Conservation (phyloP, 192 early-diverging fungal genomes). For the Podochytrium sp. region DNA sequence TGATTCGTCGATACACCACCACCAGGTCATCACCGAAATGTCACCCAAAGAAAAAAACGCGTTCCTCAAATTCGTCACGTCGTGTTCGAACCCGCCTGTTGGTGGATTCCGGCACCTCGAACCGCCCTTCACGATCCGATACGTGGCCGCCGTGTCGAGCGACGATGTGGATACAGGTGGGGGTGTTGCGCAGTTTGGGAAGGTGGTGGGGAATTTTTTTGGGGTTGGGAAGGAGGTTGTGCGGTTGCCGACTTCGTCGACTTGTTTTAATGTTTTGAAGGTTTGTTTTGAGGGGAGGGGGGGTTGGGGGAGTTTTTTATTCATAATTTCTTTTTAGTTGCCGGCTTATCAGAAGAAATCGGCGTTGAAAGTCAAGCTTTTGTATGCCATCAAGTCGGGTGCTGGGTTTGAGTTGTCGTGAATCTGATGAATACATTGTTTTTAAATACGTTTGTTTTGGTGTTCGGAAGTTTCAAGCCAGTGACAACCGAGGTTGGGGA, state of each 20-base stretch:
- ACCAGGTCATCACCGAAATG: too few species aligned
- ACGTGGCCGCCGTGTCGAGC: constrained; percentile 26
- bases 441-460: too few species aligned
- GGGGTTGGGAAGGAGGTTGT: constrained; percentile 42
- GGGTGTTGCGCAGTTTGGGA: constrained; percentile 8
- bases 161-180: constrained; percentile 13
- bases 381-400: constrained; percentile 46
- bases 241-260: constrained; percentile 45
- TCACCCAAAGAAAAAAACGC: background rate
- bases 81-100: constrained; percentile 43
- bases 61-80: constrained; percentile 47
- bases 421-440: background rate
- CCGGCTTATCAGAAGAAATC: constrained; percentile 44
- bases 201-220: constrained; percentile 35
- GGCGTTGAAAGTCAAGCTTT: constrained; percentile 41
- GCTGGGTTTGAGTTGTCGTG: constrained; percentile 51
- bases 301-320: background rate
- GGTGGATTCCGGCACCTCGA: constrained; percentile 44
- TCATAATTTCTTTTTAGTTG: constrained; percentile 18
- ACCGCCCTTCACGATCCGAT: constrained; percentile 46
- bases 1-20: too few species aligned
- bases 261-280: constrained; percentile 52
- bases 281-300: background rate
- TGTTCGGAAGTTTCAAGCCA: too few species aligned
- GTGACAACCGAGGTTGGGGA: too few species aligned